Evolutionary conservation across 352 stramenopile genomes (phyloP).

Genomic region (Phytophthora rubi): DNA sequence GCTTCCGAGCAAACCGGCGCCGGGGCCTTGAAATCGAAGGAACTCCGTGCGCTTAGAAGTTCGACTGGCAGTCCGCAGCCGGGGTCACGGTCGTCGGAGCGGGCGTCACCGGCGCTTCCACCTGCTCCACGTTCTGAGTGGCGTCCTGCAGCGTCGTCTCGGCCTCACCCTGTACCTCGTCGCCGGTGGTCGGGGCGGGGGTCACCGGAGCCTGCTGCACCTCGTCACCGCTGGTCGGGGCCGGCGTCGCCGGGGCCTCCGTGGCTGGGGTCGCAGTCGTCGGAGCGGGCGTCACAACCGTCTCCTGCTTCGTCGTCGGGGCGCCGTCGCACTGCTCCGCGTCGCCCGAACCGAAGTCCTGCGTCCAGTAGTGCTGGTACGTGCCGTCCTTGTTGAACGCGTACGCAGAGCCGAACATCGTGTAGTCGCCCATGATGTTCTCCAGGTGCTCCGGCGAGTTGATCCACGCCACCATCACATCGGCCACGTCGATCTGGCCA

Average conservation of each 20-base stretch:
- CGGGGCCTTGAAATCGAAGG: neutral
- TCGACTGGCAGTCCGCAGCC: slow-evolving; percentile 24
- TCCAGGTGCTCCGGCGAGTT: too few relatives aligned
- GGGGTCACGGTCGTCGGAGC: slow-evolving; percentile 20
- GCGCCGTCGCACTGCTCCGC: slow-evolving; percentile 32
- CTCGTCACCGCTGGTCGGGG: neutral
- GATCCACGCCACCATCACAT: too few relatives aligned
- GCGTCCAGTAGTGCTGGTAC: slow-evolving; percentile 4
- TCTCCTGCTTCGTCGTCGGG: slow-evolving; percentile 17
- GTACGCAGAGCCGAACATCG: slow-evolving; percentile 28
- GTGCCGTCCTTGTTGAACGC: slow-evolving; percentile 30
- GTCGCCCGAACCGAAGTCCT: slow-evolving; percentile 35
- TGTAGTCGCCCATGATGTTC: too few relatives aligned
- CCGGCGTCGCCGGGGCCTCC: slow-evolving; percentile 1
- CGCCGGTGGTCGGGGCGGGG: too few relatives aligned
- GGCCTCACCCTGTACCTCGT: too few relatives aligned
- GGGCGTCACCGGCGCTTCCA: slow-evolving; percentile 15
- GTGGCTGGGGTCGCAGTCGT: slow-evolving; percentile 20
- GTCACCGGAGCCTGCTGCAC: too few relatives aligned
- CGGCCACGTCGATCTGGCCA: too few relatives aligned
- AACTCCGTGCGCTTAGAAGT: slow-evolving; percentile 20
- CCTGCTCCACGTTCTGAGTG: neutral
- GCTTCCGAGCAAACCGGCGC: neutral
- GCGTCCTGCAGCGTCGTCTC: neutral
- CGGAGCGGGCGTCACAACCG: slow-evolving; percentile 17